phyloP scores from a whole-genome alignment of 176 grass and related monocot species.

The Bonia amplexicaulis region DNA sequence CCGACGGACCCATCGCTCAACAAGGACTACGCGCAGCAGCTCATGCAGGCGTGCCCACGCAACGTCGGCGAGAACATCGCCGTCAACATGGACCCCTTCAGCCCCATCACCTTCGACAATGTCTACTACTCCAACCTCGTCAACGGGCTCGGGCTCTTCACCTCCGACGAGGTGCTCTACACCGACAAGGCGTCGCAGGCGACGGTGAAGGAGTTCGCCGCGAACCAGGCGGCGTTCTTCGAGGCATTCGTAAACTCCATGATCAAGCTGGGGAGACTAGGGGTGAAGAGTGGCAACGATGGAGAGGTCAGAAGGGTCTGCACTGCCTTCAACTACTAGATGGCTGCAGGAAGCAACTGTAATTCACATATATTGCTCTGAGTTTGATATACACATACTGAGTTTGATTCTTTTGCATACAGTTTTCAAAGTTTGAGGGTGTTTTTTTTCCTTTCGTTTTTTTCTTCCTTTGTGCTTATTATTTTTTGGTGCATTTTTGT shows the following conservation, averaged over 20 bases:
- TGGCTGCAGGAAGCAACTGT: slow-evolving; percentile 6
- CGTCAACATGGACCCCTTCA: slow-evolving; percentile 79
- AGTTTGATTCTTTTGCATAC: slow-evolving; percentile 42
- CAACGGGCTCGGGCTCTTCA: slow-evolving; percentile 60
- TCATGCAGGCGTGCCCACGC: slow-evolving; percentile 59
- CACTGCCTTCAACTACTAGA: slow-evolving; percentile 68
- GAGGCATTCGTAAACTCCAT: slow-evolving; percentile 39
- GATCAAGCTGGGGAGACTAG: slow-evolving; percentile 60
- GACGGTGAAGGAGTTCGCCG: slow-evolving; percentile 44
- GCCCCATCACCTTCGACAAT: slow-evolving; percentile 73
- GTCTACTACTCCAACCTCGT: slow-evolving; percentile 52
- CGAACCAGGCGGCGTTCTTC: slow-evolving; percentile 52
- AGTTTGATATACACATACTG: slow-evolving; percentile 33
- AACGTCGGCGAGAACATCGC: slow-evolving; percentile 58
- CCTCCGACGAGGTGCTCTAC: slow-evolving; percentile 69
- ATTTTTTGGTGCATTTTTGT: slow-evolving; percentile 38
- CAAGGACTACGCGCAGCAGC: slow-evolving; percentile 35
- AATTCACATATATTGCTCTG: slow-evolving; percentile 38
- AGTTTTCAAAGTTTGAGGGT: slow-evolving; percentile 9
- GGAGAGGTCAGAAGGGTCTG: slow-evolving; percentile 76
- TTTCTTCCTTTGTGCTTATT: neutral
- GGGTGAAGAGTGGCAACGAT: slow-evolving; percentile 52
- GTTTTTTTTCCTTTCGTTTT: neutral
- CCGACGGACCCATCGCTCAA: slow-evolving; percentile 47
- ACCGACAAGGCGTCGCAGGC: slow-evolving; percentile 4